These are phyloP conservation scores for Stropharia rugosoannulata DNA, from an alignment of 768 basidiomycete species.

Conservation along the genomic window DNA sequence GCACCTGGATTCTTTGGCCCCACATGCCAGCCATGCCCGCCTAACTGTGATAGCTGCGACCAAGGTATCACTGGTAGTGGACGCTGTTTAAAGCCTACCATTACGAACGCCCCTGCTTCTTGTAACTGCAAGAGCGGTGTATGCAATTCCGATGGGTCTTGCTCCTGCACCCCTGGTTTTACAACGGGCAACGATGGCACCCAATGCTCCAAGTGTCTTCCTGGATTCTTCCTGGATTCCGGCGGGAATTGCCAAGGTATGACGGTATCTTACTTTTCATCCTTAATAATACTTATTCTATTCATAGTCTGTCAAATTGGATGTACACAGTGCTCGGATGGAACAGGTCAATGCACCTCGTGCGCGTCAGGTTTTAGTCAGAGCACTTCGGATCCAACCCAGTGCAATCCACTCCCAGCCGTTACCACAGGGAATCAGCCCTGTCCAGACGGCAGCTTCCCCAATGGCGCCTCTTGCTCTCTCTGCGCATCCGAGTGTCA, in stretches of 20 bases:
- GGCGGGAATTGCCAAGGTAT: conserved; percentile 75
- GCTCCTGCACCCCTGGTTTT: conserved; percentile 78
- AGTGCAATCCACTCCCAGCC: conserved; percentile 56
- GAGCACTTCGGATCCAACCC: conserved; percentile 59
- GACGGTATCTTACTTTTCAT: conserved; percentile 42
- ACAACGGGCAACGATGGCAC: conserved; percentile 67
- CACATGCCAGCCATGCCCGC: conserved; percentile 63
- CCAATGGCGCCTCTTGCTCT: conserved; percentile 48
- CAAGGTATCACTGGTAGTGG: conserved; percentile 78
- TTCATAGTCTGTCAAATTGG: conserved; percentile 73
- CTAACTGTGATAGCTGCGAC: conserved; percentile 66
- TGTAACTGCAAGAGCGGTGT: conserved; percentile 83
- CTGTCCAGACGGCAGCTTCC: conserved; percentile 69
- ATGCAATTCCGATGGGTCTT: conserved; percentile 66
- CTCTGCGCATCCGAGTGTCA: conserved; percentile 63
- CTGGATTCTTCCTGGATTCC: conserved; percentile 71
- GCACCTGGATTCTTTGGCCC: conserved; percentile 68
- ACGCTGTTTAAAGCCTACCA: conserved; percentile 55
- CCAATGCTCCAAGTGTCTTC: conserved; percentile 68
- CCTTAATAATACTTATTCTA: conserved; percentile 13
- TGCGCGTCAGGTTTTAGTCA: conserved; percentile 71
- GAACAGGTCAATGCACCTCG: conserved; percentile 64
- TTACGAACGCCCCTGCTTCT: conserved; percentile 51
- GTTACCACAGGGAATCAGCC: conserved; percentile 49
- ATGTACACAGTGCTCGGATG: conserved; percentile 67